Base-by-base conservation (phyloP, 805 yeast genomes). In the Yamadazyma sp. region DNA sequence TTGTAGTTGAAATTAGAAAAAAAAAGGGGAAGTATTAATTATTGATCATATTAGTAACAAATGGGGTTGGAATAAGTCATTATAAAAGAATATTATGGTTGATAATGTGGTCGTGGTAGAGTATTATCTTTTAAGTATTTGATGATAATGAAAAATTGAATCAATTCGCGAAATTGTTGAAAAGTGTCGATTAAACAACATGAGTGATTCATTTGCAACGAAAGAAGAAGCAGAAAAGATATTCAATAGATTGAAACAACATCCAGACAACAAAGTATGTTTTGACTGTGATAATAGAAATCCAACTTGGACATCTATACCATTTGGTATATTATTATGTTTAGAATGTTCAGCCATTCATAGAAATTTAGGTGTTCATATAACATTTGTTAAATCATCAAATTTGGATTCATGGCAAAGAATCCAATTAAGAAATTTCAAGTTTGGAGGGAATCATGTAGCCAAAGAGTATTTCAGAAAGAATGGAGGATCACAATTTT, bases 221-320 rank as follows among this genome's bases (percentile, higher is more conserved):
- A 80, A 80, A 53, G 88, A 82, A 48, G 84, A 82, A 50, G 81
- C 82, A 35, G 72, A 73, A 30, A 70, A 70, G 33, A 75, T 86
- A 45, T 86, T 86, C 53, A 66, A 69, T 33, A 70, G 75, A 56
- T 66, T 86, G 48, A 75, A 76, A 49, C 66, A 81, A 59, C 69
- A 74, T 43, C 79, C 79, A 17, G 84, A 87, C 30, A 89, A 89
- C 69, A 82, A 82, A 52, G 77, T 72, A 24, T 93, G 98, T 64
- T 91, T 93, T 63, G 98, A 93, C 58, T 93, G 98, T 62, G 76
- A 83, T 35, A 85, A 89, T 50, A 87, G 85, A 56, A 89, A 89
- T 58, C 98, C 98, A 23, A 87, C 98, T 0, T 93, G 98, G 98
- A 86, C 98, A 3, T 91, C 98, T 10, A 88, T 91, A 36, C 96